phyloP scores from a whole-genome alignment of 495 filamentous ascomycete species.

The Aspergillus steynii region DNA sequence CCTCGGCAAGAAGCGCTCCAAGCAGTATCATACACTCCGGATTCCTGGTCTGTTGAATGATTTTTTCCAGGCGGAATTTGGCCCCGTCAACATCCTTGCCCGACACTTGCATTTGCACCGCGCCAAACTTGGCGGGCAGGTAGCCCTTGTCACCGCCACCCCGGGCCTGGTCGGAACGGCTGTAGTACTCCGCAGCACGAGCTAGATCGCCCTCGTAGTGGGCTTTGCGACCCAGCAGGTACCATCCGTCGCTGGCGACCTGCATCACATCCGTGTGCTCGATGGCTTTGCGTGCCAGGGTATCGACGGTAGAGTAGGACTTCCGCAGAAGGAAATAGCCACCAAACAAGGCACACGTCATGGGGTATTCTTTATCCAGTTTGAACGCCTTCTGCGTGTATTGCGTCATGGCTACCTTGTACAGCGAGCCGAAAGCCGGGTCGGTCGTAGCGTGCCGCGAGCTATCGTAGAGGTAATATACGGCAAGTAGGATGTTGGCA shows the following conservation, averaged over 20 bases:
- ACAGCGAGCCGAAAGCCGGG: conserved; percentile 74
- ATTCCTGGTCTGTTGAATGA: conserved; percentile 80
- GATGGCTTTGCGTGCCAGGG: conserved; percentile 87
- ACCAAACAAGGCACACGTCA: conserved; percentile 88
- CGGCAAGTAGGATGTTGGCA: conserved; percentile 83
- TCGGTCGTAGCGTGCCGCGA: conserved; percentile 74
- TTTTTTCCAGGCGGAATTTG: conserved; percentile 91
- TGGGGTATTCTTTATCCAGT: conserved; percentile 86
- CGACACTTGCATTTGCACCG: conserved; percentile 81
- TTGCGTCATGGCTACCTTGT: conserved; percentile 90
- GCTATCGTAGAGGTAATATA: conserved; percentile 83
- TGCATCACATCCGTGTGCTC: conserved; percentile 93
- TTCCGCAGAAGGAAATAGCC: conserved; percentile 82
- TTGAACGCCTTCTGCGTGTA: conserved; percentile 95
- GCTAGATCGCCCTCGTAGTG: conserved; percentile 70
- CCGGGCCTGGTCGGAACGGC: conserved; percentile 82
- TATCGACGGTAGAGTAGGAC: conserved; percentile 74
- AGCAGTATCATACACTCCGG: conserved; percentile 90
- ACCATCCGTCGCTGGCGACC: conserved; percentile 96
- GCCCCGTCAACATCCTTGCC: conserved; percentile 85
- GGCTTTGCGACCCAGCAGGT: conserved; percentile 83
- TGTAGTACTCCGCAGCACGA: conserved; percentile 78
- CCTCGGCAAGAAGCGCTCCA: conserved; percentile 87
- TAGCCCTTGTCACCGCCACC: conserved; percentile 86
- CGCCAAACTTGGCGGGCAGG: conserved; percentile 88